Evolutionary conservation across 2,329 filamentous ascomycete genomes (phyloP), one percentile per base, ranked within the genome.

Genomic region (Nemania sp.): DNA sequence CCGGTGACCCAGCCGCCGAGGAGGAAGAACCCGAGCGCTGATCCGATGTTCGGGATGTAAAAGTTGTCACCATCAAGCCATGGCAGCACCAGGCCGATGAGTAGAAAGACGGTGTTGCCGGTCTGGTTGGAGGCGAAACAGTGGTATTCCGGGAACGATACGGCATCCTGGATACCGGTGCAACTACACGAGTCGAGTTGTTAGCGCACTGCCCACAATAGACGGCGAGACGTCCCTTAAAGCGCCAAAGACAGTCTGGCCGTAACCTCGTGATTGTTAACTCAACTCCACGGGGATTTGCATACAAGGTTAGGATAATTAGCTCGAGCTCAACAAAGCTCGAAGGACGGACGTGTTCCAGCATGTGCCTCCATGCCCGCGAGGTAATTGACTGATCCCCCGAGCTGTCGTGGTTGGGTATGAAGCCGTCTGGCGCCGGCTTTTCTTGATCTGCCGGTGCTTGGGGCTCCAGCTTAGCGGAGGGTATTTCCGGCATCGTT

Each of bases 81-180:
- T 9, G 83, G 80, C 32, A 82, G 67, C 37, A 82, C 74, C 57
- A 86, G 76, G 32, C 83, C 83, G 11, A 83, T 68, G 59, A 79
- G 75, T 9, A 87, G 77, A 67, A 88, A 82, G 50, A 88, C 80
- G 2, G 85, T 87, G 73, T 88, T 88, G 60, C 86, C 86, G 0
- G 86, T 88, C 68, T 88, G 85, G 71, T 88, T 88, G 32, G 84
- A 87, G 13, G 83, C 82, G 71, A 88, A 87, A 69, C 83, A 86
- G 72, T 81, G 80, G 71, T 83, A 88, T 68, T 86, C 83, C 20
- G 82, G 82, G 69, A 86, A 87, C 2, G 84, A 81, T 18, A 83
- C 80, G 50, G 84, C 83, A 73, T 87, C 83, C 77, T 83, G 81
- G 35, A 83, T 77, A 21, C 81, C 81, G 35, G 80, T 82, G 63